Conservation (phyloP, 2,329 filamentous ascomycete genomes). For the Hypoxylon sp. region DNA sequence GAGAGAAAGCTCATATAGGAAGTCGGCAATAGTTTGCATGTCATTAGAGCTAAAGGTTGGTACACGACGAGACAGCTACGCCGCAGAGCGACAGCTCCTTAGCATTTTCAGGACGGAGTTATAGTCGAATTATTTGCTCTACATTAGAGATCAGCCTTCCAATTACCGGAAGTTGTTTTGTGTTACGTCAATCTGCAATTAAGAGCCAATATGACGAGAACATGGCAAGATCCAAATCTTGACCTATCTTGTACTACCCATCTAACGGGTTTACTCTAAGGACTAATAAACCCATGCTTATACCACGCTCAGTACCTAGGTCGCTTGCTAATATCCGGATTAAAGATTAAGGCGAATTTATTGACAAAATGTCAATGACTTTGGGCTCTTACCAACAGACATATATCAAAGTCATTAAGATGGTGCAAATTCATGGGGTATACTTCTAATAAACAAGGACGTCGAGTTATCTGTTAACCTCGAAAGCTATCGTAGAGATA, state of each 20-base stretch:
- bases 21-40: slow-evolving; percentile 12
- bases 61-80: slow-evolving; percentile 24
- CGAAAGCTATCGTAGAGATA: background rate
- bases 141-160: background rate
- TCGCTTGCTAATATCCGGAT: background rate
- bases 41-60: slow-evolving; percentile 15
- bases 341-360: background rate
- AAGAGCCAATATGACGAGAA: background rate
- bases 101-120: background rate
- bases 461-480: background rate
- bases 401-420: background rate
- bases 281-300: background rate
- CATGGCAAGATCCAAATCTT: background rate
- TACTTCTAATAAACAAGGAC: background rate
- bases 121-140: slow-evolving; percentile 2
- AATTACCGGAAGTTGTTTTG: background rate
- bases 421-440: background rate
- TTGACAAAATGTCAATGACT: background rate
- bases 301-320: too few relatives aligned
- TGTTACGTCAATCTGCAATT: slow-evolving; percentile 4
- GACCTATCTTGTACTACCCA: background rate
- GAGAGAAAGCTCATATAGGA: slow-evolving; percentile 4
- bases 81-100: background rate
- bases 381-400: background rate
- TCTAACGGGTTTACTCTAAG: background rate